Percentiles rank a stretch among this genome's conserved stretches.
These are phyloP conservation scores for Verticillium dahliae DNA, from an alignment of 2,329 filamentous ascomycete genomes.

Conservation along the genomic window DNA sequence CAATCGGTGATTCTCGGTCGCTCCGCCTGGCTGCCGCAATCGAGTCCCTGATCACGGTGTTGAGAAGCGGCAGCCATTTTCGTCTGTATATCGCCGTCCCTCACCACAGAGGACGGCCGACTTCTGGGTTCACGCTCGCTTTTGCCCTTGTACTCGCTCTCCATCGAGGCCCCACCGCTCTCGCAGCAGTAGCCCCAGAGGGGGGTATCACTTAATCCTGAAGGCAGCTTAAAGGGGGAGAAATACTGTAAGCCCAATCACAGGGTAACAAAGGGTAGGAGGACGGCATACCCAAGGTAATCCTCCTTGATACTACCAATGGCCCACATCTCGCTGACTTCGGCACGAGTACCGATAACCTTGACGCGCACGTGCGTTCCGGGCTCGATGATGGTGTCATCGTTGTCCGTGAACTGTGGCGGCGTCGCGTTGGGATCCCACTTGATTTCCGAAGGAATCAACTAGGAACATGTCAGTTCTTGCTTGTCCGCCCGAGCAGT, in stretches of 20 bases:
- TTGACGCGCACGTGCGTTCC: conserved; percentile 91
- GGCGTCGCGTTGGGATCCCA: conserved; percentile 94
- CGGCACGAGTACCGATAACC: conserved; percentile 86
- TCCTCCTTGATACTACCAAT: conserved; percentile 95
- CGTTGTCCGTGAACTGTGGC: conserved; percentile 94
- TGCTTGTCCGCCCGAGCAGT: background rate
- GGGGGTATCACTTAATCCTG: conserved; percentile 8
- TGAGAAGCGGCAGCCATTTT: background rate
- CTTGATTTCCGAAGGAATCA: conserved; percentile 87
- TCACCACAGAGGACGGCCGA: background rate
- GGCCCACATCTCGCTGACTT: conserved; percentile 92
- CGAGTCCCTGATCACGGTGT: background rate
- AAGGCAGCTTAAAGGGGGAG: conserved; percentile 7
- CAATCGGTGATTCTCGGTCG: background rate
- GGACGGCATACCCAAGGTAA: conserved; percentile 52
- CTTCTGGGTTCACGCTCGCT: background rate
- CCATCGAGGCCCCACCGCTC: conserved; percentile 29
- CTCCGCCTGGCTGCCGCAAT: background rate
- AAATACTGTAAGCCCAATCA: conserved; percentile 6
- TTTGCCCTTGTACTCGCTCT: background rate
- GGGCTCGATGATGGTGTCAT: conserved; percentile 87
- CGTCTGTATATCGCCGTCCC: background rate
- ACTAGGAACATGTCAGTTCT: conserved; percentile 40
- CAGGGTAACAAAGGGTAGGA: background rate
- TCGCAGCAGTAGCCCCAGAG: conserved; percentile 43